phyloP scores from a whole-genome alignment of 371 early-diverging fungal species.

The Mucor irregularis region DNA sequence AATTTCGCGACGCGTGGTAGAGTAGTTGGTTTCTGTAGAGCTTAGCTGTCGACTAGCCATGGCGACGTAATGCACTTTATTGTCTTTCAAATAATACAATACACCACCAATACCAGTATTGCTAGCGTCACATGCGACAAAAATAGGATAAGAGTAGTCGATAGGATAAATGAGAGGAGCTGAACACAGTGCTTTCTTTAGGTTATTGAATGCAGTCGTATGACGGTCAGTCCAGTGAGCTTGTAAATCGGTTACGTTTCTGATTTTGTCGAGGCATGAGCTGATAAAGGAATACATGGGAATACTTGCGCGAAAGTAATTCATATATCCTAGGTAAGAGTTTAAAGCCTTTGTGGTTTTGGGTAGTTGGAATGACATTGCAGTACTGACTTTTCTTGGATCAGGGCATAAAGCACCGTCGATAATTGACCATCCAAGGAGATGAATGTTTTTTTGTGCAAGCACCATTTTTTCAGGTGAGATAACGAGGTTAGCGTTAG shows the following conservation, averaged over 20 bases:
- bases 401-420: conserved; percentile 3
- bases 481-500: neutral
- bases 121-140: conserved; percentile 7
- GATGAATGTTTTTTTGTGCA: neutral
- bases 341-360: conserved; percentile 5
- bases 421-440: conserved; percentile 2
- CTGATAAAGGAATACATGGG: conserved; percentile 6
- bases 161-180: neutral
- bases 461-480: neutral
- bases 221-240: neutral
- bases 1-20: neutral
- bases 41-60: neutral
- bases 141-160: neutral
- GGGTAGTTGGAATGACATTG: neutral
- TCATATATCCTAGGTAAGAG: conserved; percentile 20
- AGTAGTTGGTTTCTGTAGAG: neutral
- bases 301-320: conserved; percentile 23
- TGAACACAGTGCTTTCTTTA: neutral
- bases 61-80: neutral
- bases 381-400: conserved; percentile 1
- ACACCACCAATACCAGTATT: conserved; percentile 3
- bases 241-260: neutral
- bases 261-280: conserved; percentile 20
- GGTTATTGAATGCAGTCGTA: neutral
- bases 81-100: neutral